Base-by-base conservation (phyloP, 495 filamentous ascomycete species). In the Annulohypoxylon bovei region DNA sequence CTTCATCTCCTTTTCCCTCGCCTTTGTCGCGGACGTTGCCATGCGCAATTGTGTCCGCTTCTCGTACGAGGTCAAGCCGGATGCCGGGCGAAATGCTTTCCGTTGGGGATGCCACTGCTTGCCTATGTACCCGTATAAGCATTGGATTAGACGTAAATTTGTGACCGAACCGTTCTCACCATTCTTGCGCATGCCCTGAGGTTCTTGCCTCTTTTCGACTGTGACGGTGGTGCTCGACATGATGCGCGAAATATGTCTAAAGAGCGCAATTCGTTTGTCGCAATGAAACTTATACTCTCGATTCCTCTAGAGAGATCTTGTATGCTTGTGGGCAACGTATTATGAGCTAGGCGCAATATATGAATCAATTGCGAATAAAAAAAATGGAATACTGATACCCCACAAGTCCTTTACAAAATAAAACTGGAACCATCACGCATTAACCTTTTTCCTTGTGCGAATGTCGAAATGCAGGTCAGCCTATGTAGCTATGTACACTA, bases 1-100 rank as follows among this genome's bases (percentile, higher is more conserved):
- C 81, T 95, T 97, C 89, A 99, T 89, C 76, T 97, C 94, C 75
- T 90, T 92, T 80, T 98, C 95, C 61, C 90, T 91, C 18, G 93
- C 91, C 81, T 97, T 99, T 66, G 91, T 87, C 2, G 90, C 88
- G 1, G 89, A 85, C 61, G 90, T 82, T 6, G 89, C 86, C 59
- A 87, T 87, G 54, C 91, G 86, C 37, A 85, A 78, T 70, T 88
- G 88, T 32, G 87, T 78, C 37, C 95, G 90, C 76, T 93, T 88
- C 66, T 90, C 88, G 77, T 91, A 99, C 0, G 93, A 88, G 1
- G 87, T 92, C 72, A 92, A 82, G 25, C 92, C 92, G 6, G 89
- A 86, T 40, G 79, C 89, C 3, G 93, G 95, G 6, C 95, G 92
- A 79, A 99, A 98, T n/a, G 95, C 88, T 56, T 89, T 89, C 76